phyloP scores from a whole-genome alignment of 1,284 basidiomycete species.

The Rhizoctonia solani region DNA sequence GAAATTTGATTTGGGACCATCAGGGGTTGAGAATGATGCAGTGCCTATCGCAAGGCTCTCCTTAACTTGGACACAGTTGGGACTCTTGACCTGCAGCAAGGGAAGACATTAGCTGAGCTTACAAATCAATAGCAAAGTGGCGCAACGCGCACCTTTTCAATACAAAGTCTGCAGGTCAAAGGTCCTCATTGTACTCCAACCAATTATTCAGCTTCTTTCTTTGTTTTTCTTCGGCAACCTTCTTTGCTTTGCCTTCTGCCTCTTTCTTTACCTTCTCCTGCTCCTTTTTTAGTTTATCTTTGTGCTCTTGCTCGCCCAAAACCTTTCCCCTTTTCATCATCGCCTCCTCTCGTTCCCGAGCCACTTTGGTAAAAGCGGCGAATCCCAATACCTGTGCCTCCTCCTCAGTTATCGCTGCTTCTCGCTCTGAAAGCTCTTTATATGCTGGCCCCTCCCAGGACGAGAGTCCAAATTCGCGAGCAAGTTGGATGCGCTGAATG shows the following conservation, averaged over 20 bases:
- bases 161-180: neutral
- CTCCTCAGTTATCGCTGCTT: neutral
- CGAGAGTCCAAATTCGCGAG: neutral
- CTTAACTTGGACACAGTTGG: too few relatives aligned
- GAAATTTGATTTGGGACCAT: too few relatives aligned
- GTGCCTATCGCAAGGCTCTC: too few relatives aligned
- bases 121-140: too few relatives aligned
- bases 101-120: too few relatives aligned
- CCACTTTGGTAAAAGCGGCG: neutral
- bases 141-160: too few relatives aligned
- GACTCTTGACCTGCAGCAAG: too few relatives aligned
- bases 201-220: neutral
- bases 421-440: neutral
- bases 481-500: slow-evolving; percentile 6
- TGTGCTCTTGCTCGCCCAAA: neutral
- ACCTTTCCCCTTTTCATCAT: neutral
- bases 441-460: neutral
- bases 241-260: neutral
- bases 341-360: neutral
- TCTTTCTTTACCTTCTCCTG: neutral
- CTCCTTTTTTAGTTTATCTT: neutral
- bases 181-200: neutral
- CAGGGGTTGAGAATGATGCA: too few relatives aligned
- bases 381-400: neutral
- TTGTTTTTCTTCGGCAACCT: neutral